Evolutionary conservation across 345 rosid species (phyloP), one percentile per base, ranked within the genome.

Genomic region (Toxicodendron radicans): DNA sequence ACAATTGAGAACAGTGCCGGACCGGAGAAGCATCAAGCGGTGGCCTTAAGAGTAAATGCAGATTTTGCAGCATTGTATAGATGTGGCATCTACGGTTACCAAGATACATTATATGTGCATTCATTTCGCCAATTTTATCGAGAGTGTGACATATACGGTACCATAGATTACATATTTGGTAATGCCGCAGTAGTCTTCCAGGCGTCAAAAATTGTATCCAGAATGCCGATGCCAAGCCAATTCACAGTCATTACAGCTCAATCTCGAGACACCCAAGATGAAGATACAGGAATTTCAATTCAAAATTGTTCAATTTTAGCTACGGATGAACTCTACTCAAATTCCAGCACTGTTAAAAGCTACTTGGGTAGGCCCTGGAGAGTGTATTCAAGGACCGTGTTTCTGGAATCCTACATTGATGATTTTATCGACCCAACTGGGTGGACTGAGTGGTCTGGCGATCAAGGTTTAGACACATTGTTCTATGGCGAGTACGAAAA

Each of bases 331-430:
- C 56, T 94, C 49, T 74, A 59, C 43, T 75, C 79, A 0, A 82
- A 71, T 20, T 73, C 84, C 0, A 48, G 54, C n/a, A 60, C 10
- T 0, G 87, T 90, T 0, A 87, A 75, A 35, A 92, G 97, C 79
- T 94, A 86, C 72, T 76, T 94, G 1, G 98, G 98, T 1, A 84
- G 98, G 72, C 98, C 97, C 2, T 94, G 95, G 98, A 82, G 68
- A 82, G 63, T 10, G 14, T 90, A 78, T 57, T 89, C 98, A 0
- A 87, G 83, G 43, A 80, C 97, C 1, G 97, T 91, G 18, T 8
- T 76, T 18, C 78, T 94, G 24, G 92, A 86, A 70, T 90, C 97
- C 9, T 92, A 81, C 74, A 80, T 94, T 14, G 93, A 89, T 73
- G 85, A 76, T 58, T 90, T 89, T 73, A 88, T 94, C 12, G 79